Evolutionary conservation across 306 rosid genomes (phyloP).

Genomic region (Bauhinia variegata): DNA sequence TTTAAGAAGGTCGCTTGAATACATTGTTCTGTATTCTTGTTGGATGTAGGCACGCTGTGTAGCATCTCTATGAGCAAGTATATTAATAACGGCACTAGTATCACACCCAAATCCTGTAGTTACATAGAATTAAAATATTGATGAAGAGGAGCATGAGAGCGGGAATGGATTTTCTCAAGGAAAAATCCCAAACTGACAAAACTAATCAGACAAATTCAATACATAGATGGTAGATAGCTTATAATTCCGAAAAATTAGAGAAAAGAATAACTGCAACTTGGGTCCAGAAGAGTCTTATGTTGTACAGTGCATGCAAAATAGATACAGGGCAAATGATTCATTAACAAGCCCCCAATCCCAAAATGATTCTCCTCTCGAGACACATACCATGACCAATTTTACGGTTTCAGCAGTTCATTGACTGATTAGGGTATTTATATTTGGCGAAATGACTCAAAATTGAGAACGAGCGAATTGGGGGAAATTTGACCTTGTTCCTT

Average conservation of each 20-base stretch:
- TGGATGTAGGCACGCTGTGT: constrained; percentile 68
- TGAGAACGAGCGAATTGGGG: too few species aligned
- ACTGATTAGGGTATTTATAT: neutral
- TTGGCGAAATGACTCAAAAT: too few species aligned
- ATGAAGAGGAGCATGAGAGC: neutral
- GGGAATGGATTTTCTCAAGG: constrained; percentile 4
- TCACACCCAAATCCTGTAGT: constrained; percentile 78
- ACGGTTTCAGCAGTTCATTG: neutral
- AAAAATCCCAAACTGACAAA: constrained; percentile 5
- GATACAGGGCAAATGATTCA: neutral
- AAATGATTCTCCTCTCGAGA: neutral
- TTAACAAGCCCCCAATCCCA: neutral
- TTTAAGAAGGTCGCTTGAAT: constrained; percentile 62
- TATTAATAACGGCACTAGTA: constrained; percentile 61
- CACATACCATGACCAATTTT: neutral
- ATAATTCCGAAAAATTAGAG: neutral
- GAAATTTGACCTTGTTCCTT: neutral
- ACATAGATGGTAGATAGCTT: neutral
- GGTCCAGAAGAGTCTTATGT: neutral
- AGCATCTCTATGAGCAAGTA: constrained; percentile 75
- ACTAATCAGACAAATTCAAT: neutral
- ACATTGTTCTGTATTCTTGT: constrained; percentile 64
- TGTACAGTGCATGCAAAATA: neutral
- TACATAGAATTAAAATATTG: neutral
- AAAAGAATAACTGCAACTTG: neutral